Evolutionary conservation across 2,329 filamentous ascomycete genomes (phyloP), one percentile per base, ranked within the genome.

Genomic region (Niveomyces coronatus): DNA sequence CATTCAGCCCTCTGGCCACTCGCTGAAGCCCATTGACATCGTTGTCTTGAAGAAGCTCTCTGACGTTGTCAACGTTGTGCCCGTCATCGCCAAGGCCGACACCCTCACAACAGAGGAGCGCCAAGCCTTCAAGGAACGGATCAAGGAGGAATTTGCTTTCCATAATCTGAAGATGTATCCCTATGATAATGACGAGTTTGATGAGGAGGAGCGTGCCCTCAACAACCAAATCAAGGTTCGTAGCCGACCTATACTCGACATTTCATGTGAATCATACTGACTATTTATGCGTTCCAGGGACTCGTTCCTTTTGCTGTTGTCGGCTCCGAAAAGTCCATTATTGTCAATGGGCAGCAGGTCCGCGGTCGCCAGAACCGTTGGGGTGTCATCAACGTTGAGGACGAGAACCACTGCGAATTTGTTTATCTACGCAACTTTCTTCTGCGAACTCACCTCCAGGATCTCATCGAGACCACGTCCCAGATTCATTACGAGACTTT

Each of bases 111-210:
- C 95, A 23, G 89, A 98, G 65, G 91, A 98, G 76, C 82, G 91
- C 53, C 79, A 79, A 60, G 85, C 82, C 35, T 98, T 98, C 79
- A 98, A 98, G 79, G 86, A 95, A 70, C 79, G 83, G 62, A 98
- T 98, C 73, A 95, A 94, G 83, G 91, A 96, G 74, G 91, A 98
- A 65, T 98, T 98, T 62, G 72, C 85, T 42, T 98, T 98, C 82
- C 91, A 98, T 78, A 96, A 96, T 74, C 78, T 98, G 57, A 89
- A 94, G 75, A 98, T 98, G 91, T 98, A 94, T 74, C 91, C 91
- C 44, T 98, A 98, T 64, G 91, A 98, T 64, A 96, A 95, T 60
- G 91, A 98, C 55, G 91, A 98, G 73, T 82, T 96, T 53, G 91
- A 98, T 58, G 84, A 91, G 48, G 91, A 98, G 71, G 91, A 98